Evolutionary conservation across 2,329 filamentous ascomycete species (phyloP), one percentile per base, ranked within the genome.

Genomic region (Geosmithia morbida): DNA sequence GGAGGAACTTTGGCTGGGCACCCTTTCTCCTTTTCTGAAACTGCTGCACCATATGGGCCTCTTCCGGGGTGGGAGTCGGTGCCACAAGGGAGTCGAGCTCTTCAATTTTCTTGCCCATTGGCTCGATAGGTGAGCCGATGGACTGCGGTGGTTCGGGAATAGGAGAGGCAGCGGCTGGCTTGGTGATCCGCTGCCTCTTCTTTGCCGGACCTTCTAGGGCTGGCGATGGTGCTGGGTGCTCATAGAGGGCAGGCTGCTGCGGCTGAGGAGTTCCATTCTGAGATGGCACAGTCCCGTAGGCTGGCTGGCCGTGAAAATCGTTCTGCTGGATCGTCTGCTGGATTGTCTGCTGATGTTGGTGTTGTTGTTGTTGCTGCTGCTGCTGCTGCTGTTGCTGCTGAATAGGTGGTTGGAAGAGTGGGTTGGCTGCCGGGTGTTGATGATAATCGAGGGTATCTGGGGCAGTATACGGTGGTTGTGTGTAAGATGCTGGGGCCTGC

Each of bases 1-100:
- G 51, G 11, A 65, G 66, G 11, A 66, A 62, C 20, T 60, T 65
- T 6, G 57, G 56, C 49, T 68, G 66, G 4, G 59, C 60, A 26
- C 59, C 57, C 46, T 65, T 64, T 20, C 52, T 56, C 19, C 65
- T 62, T 48, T 66, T 68, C 10, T 52, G 56, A 41, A 67, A 68
- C 26, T 66, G 61, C 4, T 56, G 51, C n/a, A 69, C 55, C n/a
- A 60, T 47, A 37, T 59, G 57, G 7, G 56, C 56, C 46, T 67
- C 65, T 43, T 66, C 63, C 2, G 56, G 49, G 2, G 59, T 56
- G 1, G 62, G 59, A 10, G 54, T 51, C 2, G 64, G 64, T 2
- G 58, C 55, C 37, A 53, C 42, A 11, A 66, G 48, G 7, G 52
- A 46, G 46, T 64, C 64, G 26, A 61, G 48, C 39, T 67, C 66